Evolutionary conservation across 768 basidiomycete species (phyloP).

Genomic region (Pilatotrama ljubarskyi): DNA sequence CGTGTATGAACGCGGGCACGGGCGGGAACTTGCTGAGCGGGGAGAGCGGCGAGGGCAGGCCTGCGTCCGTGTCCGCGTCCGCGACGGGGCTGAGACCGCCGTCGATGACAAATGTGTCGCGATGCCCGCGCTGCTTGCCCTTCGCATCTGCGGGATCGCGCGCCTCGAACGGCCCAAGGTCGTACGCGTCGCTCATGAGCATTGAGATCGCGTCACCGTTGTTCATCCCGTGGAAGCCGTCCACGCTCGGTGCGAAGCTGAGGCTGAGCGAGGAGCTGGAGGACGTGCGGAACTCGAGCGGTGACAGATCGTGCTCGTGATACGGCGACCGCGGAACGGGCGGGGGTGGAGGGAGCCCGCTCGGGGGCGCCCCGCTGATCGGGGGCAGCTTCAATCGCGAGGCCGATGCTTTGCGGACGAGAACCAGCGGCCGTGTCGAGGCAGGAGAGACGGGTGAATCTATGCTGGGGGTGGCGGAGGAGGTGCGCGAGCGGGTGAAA

Average conservation of each 20-base stretch:
- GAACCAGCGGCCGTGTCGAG: constrained; percentile 23
- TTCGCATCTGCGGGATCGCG: constrained; percentile 1
- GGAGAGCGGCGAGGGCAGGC: constrained; percentile 14
- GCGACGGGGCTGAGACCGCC: constrained; percentile 18
- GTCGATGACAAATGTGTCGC: constrained; percentile 14
- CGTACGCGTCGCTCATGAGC: constrained; percentile 24
- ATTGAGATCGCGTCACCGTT: constrained; percentile 21
- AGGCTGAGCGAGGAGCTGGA: constrained; percentile 28
- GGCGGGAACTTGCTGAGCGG: constrained; percentile 20
- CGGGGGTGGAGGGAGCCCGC: constrained; percentile 28
- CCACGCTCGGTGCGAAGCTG: constrained; percentile 28
- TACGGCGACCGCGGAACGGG: constrained; percentile 13
- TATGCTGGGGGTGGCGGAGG: constrained; percentile 12
- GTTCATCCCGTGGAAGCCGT: constrained; percentile 21
- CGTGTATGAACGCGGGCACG: constrained; percentile 11
- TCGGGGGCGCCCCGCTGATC: constrained; percentile 25
- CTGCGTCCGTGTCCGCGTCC: neutral
- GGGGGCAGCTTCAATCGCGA: constrained; percentile 27
- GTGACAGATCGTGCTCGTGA: constrained; percentile 19
- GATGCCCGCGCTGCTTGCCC: constrained; percentile 10
- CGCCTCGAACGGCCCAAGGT: constrained; percentile 14
- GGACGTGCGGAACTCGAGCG: constrained; percentile 25
- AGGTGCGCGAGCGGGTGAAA: constrained; percentile 17
- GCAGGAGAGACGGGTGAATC: constrained; percentile 19
- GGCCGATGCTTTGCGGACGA: constrained; percentile 30